Evolutionary conservation across 2,329 filamentous ascomycete genomes (phyloP).

Genomic region (Moelleriella libera): DNA sequence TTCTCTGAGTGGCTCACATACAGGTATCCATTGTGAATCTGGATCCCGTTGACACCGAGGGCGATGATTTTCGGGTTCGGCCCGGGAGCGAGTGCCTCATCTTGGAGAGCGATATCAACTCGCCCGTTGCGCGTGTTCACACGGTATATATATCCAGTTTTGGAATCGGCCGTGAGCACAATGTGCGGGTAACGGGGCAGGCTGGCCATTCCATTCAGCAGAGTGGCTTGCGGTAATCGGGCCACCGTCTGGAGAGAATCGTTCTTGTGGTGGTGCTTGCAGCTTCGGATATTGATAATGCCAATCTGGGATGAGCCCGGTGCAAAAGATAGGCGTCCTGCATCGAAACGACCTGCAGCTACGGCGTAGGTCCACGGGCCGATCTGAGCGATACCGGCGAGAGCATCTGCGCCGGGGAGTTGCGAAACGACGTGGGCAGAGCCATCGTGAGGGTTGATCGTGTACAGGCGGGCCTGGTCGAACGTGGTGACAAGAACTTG

Average conservation of each 20-base stretch:
- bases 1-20: constrained; percentile 9
- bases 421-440: constrained; percentile 3
- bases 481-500: constrained; percentile 7
- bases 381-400: constrained; percentile 9
- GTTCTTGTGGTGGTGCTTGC: neutral
- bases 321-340: constrained; percentile 1
- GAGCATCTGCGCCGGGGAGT: constrained; percentile 3
- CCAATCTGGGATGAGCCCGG: constrained; percentile 5
- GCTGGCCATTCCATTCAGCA: constrained; percentile 10
- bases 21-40: constrained; percentile 6
- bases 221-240: constrained; percentile 2
- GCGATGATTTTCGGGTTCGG: constrained; percentile 2
- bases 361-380: constrained; percentile 8
- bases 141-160: constrained; percentile 6
- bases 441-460: constrained; percentile 3
- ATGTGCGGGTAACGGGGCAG: constrained; percentile 5
- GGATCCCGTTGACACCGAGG: constrained; percentile 10
- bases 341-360: constrained; percentile 6
- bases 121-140: constrained; percentile 6
- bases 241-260: constrained; percentile 3
- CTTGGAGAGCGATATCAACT: constrained; percentile 5
- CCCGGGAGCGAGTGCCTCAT: constrained; percentile 3
- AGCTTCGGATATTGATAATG: constrained; percentile 4
- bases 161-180: constrained; percentile 10
- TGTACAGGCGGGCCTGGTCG: constrained; percentile 6